phyloP scores from a whole-genome alignment of 352 stramenopile genomes.

The Blastocystis sp. region DNA sequence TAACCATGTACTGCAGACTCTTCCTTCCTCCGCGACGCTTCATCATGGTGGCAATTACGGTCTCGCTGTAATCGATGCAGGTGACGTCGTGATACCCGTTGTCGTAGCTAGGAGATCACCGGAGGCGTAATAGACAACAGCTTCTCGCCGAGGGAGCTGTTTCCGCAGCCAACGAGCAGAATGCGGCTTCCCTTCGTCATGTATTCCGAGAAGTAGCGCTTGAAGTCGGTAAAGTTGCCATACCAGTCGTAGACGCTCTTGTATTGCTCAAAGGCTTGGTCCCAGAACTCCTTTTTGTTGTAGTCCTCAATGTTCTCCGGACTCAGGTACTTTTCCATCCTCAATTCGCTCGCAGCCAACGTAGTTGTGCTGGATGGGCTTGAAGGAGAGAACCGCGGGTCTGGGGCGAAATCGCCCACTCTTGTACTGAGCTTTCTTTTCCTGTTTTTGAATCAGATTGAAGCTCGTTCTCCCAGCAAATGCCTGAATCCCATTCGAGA shows the following conservation, averaged over 20 bases:
- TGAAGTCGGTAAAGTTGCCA: constrained; percentile 57
- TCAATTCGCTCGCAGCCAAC: background rate
- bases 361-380: background rate
- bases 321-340: constrained; percentile 56
- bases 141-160: constrained; percentile 55
- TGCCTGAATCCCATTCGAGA: constrained; percentile 12
- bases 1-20: constrained; percentile 42
- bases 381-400: background rate
- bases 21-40: constrained; percentile 7
- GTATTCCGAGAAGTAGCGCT: constrained; percentile 40
- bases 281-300: constrained; percentile 68
- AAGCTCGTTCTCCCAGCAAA: background rate
- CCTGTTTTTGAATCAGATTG: too few relatives aligned
- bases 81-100: constrained; percentile 64
- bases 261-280: constrained; percentile 46
- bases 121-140: background rate
- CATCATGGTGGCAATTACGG: constrained; percentile 57
- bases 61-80: constrained; percentile 65
- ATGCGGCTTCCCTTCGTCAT: constrained; percentile 37
- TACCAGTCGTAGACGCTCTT: constrained; percentile 67
- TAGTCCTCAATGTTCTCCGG: constrained; percentile 63
- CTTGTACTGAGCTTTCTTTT: too few relatives aligned
- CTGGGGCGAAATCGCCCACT: too few relatives aligned
- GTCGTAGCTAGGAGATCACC: constrained; percentile 36
- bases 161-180: constrained; percentile 64